A percentile compares a stretch with the other conserved stretches of the same genome.
Conservation (phyloP, 2,329 filamentous ascomycete species). For the Calonectria hawksworthii region DNA sequence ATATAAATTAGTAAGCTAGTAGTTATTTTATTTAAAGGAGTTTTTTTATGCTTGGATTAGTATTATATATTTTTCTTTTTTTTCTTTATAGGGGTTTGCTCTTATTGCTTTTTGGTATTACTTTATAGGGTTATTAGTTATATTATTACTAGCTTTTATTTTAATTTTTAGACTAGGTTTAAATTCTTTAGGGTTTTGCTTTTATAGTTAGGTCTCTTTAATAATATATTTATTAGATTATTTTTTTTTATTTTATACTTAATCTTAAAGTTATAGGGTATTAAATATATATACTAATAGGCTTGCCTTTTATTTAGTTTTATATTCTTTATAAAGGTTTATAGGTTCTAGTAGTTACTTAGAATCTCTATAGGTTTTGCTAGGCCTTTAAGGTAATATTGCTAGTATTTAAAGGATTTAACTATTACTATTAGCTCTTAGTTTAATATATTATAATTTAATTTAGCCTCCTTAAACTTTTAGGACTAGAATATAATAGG, state of each 20-base stretch:
- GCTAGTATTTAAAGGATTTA: no score
- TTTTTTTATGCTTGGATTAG: not conserved
- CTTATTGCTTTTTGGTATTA: not conserved
- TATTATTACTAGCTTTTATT: not conserved
- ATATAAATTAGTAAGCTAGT: not conserved
- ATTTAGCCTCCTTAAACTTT: not conserved
- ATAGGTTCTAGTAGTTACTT: no score
- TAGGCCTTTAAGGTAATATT: no score
- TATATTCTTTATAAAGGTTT: not conserved
- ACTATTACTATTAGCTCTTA: not conserved
- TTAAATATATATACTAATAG: not conserved
- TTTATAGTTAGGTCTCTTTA: not conserved
- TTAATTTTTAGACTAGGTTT: not conserved
- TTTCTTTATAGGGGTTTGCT: no score
- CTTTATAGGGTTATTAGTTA: not conserved
- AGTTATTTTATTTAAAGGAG: not conserved
- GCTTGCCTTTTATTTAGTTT: not conserved
- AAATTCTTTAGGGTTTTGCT: not conserved
- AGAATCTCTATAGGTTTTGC: no score
- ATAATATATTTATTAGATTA: not conserved
- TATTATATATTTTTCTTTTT: no score
- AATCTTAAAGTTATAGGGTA: not conserved
- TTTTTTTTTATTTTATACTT: not conserved
- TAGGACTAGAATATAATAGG: not conserved
- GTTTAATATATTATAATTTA: conserved; percentile 4